Conservation (phyloP, 345 rosid species). For the Gossypium raimondii region DNA sequence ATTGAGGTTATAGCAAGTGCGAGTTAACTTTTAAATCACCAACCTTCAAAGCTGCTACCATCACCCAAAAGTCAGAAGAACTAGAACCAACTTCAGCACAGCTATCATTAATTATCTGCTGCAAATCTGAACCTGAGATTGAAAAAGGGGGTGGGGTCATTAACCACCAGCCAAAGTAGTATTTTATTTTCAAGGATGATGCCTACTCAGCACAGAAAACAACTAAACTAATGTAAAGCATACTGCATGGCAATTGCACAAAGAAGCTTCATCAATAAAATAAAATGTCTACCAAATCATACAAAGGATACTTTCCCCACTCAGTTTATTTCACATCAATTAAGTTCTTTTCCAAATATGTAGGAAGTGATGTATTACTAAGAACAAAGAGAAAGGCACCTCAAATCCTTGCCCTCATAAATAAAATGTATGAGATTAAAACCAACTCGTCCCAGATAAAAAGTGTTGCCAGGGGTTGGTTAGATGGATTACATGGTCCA, state of each 20-base stretch:
- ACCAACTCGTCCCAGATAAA: constrained; percentile 5
- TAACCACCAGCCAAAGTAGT: constrained; percentile 1
- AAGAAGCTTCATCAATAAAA: background rate
- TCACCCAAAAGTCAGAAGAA: constrained; percentile 95
- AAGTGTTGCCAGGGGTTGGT: background rate
- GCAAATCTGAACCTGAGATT: constrained; percentile 59
- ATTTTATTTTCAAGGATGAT: background rate
- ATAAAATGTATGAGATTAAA: background rate
- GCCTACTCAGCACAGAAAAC: background rate
- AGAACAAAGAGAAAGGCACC: background rate
- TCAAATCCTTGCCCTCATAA: constrained; percentile 4
- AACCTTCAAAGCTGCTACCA: constrained; percentile 97
- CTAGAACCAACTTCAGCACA: constrained; percentile 54
- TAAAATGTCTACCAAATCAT: background rate
- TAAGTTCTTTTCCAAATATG: background rate
- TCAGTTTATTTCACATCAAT: constrained; percentile 3
- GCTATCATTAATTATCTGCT: constrained; percentile 53
- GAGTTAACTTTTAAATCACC: constrained; percentile 23
- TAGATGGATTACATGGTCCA: constrained; percentile 1
- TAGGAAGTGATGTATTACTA: background rate
- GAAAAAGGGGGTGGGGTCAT: background rate
- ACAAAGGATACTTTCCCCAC: background rate
- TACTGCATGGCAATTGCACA: background rate
- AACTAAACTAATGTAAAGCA: background rate
- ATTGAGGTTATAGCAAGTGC: background rate